Conservation (phyloP, 1,284 basidiomycete species). For the Lentinula novae-zelandiae region DNA sequence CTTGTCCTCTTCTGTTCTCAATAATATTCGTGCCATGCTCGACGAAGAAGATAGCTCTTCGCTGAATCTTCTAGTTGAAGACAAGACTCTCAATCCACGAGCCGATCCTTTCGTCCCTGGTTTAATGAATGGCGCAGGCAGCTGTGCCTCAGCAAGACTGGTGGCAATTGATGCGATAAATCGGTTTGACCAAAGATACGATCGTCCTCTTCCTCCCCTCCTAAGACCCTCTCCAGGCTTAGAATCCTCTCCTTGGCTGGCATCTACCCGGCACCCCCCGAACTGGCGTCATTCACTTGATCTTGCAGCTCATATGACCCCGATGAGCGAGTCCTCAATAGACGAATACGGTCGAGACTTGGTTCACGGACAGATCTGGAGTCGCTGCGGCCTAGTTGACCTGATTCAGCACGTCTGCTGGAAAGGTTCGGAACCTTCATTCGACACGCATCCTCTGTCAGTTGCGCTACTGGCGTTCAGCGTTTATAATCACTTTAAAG, state of each 20-base stretch:
- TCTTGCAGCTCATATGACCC: background rate
- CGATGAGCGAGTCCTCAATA: background rate
- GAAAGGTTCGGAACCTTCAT: constrained; percentile 15
- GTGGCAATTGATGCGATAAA: background rate
- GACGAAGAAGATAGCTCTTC: background rate
- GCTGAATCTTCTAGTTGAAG: background rate
- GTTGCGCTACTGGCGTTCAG: constrained; percentile 26
- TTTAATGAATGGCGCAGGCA: background rate
- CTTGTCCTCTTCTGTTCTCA: background rate
- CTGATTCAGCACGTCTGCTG: constrained; percentile 24
- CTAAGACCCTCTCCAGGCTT: background rate
- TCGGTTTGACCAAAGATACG: background rate
- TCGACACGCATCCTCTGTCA: background rate
- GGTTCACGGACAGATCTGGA: background rate
- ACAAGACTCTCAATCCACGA: background rate
- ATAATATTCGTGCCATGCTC: background rate
- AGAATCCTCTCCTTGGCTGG: background rate
- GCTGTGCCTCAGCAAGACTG: background rate
- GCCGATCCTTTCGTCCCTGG: constrained; percentile 5
- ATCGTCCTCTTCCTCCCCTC: background rate
- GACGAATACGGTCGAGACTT: background rate
- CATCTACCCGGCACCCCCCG: background rate
- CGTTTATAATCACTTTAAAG: constrained; percentile 22
- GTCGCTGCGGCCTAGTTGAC: constrained; percentile 15
- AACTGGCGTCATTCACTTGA: background rate